These are phyloP conservation scores for Stachybotrys chlorohalonatus DNA, from an alignment of 2,329 filamentous ascomycete species.

Conservation along the genomic window DNA sequence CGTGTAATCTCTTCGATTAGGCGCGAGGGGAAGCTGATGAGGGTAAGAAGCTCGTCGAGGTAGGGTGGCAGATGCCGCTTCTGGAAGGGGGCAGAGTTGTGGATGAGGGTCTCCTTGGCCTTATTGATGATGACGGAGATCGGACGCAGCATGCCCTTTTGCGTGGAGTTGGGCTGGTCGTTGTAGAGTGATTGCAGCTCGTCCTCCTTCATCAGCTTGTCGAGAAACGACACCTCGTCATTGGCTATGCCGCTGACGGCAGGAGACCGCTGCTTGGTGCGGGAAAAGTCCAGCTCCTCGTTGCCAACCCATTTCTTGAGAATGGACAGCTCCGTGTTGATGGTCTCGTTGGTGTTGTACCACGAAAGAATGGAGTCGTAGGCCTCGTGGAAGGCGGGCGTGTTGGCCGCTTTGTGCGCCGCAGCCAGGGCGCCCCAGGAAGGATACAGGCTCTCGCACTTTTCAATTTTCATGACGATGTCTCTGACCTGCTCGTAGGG, in stretches of 20 bases:
- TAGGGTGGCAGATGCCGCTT: slow-evolving; percentile 90
- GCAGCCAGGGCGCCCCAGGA: slow-evolving; percentile 65
- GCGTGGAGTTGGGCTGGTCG: slow-evolving; percentile 38
- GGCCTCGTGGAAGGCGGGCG: slow-evolving; percentile 68
- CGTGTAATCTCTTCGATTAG: slow-evolving; percentile 95
- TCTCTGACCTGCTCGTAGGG: slow-evolving; percentile 83
- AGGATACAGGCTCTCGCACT: slow-evolving; percentile 76
- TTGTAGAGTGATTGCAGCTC: slow-evolving; percentile 86
- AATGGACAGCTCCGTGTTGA: slow-evolving; percentile 88
- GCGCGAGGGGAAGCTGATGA: slow-evolving; percentile 95
- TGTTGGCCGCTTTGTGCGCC: slow-evolving; percentile 69
- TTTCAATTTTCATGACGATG: slow-evolving; percentile 83
- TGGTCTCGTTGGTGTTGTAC: slow-evolving; percentile 94
- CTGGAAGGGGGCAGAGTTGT: slow-evolving; percentile 74
- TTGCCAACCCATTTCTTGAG: slow-evolving; percentile 97
- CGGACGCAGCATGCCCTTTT: slow-evolving; percentile 72
- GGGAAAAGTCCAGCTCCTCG: slow-evolving; percentile 83
- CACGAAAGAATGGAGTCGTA: slow-evolving; percentile 87
- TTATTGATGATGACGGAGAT: slow-evolving; percentile 85
- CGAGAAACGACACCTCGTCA: slow-evolving; percentile 92
- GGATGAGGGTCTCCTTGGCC: slow-evolving; percentile 83
- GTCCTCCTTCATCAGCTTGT: slow-evolving; percentile 91
- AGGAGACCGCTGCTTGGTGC: slow-evolving; percentile 59
- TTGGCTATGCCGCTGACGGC: slow-evolving; percentile 55
- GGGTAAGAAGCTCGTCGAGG: slow-evolving; percentile 87